These are phyloP conservation scores for Sporothrix brunneoviolacea DNA, from an alignment of 2,329 filamentous ascomycete species.

Conservation along the genomic window DNA sequence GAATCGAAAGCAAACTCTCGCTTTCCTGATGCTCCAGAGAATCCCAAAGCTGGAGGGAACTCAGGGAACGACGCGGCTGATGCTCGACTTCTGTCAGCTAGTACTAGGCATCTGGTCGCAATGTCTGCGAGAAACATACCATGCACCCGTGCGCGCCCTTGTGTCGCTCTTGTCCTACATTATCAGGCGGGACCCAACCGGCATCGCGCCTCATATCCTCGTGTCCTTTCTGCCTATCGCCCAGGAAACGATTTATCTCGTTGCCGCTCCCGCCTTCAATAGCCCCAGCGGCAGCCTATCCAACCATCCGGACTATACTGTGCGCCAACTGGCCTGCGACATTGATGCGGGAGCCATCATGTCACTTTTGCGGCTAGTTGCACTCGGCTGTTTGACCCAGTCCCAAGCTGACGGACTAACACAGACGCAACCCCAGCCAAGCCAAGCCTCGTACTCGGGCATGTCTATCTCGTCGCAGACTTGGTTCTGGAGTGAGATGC, in stretches of 20 bases:
- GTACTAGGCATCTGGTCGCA: conserved; percentile 62
- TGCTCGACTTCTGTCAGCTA: conserved; percentile 57
- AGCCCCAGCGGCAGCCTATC: conserved; percentile 42
- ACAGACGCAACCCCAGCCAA: conserved; percentile 1
- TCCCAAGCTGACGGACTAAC: conserved; percentile 22
- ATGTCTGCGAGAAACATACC: conserved; percentile 58
- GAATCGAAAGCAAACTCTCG: conserved; percentile 55
- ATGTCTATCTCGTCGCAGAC: conserved; percentile 25
- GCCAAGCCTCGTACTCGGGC: conserved; percentile 20
- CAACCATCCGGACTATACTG: conserved; percentile 32
- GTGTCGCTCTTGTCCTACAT: conserved; percentile 58
- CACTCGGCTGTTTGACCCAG: conserved; percentile 48
- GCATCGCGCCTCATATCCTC: conserved; percentile 53
- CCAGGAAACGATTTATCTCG: conserved; percentile 53
- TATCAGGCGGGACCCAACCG: conserved; percentile 53
- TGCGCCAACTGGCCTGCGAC: conserved; percentile 41
- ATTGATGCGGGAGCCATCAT: conserved; percentile 59
- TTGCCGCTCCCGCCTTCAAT: conserved; percentile 51
- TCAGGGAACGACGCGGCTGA: conserved; percentile 46
- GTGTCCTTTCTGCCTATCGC: conserved; percentile 48
- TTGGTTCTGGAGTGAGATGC: conserved; percentile 62
- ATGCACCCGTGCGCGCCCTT: conserved; percentile 58
- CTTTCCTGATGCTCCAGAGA: conserved; percentile 60
- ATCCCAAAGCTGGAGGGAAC: conserved; percentile 51
- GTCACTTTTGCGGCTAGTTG: conserved; percentile 57